These are phyloP conservation scores for Fusarium domesticum DNA, from an alignment of 2,329 filamentous ascomycete genomes.

Conservation along the genomic window DNA sequence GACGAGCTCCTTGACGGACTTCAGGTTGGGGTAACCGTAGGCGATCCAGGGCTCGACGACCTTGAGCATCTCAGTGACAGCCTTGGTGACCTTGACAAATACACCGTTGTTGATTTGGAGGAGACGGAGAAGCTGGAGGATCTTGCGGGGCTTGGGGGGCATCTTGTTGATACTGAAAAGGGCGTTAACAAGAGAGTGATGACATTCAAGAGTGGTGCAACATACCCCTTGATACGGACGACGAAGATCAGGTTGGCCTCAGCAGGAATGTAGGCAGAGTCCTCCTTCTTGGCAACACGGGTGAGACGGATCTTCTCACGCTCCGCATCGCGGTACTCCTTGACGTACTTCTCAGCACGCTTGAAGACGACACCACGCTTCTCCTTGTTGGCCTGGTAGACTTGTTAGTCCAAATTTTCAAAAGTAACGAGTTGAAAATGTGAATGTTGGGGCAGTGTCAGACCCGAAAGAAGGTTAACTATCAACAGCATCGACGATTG, in stretches of 20 bases:
- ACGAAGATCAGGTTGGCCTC: constrained; percentile 98
- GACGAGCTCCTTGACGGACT: constrained; percentile 97
- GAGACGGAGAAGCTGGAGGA: constrained; percentile 97
- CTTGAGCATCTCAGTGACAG: constrained; percentile 94
- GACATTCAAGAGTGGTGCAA: constrained; percentile 2
- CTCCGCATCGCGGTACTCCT: constrained; percentile 98
- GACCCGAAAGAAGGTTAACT: constrained; percentile 99
- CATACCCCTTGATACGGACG: constrained; percentile 95
- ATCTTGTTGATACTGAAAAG: constrained; percentile 97
- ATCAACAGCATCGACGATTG: constrained; percentile 94
- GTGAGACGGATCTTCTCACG: constrained; percentile 95
- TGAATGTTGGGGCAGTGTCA: constrained; percentile 55
- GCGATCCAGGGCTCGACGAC: constrained; percentile 98
- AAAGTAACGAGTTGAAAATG: constrained; percentile 14
- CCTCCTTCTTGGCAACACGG: constrained; percentile 86
- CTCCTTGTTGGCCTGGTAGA: constrained; percentile 85
- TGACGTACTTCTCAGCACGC: constrained; percentile 99
- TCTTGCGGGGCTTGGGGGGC: constrained; percentile 99
- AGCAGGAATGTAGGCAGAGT: constrained; percentile 89
- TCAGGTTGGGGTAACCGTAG: constrained; percentile 99
- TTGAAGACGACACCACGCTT: constrained; percentile 99
- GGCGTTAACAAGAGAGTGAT: constrained; percentile 2
- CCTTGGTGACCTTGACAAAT: constrained; percentile 97
- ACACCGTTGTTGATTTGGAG: constrained; percentile 99
- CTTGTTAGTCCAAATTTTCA: constrained; percentile 37